A percentile compares a stretch with the other conserved stretches of the same genome.
Evolutionary conservation across 202 grass and related monocot genomes (phyloP).

Genomic region (Tripidium arundinaceum): DNA sequence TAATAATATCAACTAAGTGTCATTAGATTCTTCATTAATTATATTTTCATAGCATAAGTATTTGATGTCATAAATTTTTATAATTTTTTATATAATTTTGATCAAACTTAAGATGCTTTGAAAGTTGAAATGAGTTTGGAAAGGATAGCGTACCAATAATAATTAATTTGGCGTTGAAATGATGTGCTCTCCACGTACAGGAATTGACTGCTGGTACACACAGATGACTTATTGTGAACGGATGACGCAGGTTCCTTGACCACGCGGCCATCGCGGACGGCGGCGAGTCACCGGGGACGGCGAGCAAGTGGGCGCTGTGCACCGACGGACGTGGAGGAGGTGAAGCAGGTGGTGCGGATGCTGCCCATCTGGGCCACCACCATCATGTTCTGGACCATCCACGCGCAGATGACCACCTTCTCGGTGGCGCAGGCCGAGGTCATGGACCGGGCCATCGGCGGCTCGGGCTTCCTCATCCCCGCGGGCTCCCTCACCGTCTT

Average conservation of each 20-base stretch:
- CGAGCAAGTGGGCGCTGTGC: conserved; percentile 43
- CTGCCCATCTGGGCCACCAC: conserved; percentile 66
- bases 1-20: too few species aligned
- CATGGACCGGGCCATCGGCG: conserved; percentile 56
- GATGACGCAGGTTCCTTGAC: conserved; percentile 49
- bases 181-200: not conserved
- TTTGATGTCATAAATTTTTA: too few species aligned
- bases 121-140: too few species aligned
- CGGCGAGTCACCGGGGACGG: not conserved
- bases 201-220: not conserved
- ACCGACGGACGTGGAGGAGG: conserved; percentile 69
- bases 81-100: too few species aligned
- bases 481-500: conserved; percentile 64
- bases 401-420: conserved; percentile 81
- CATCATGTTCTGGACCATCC: conserved; percentile 74
- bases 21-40: too few species aligned
- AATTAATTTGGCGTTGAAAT: not conserved
- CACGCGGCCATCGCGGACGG: conserved; percentile 40
- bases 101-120: too few species aligned
- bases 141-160: too few species aligned
- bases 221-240: not conserved
- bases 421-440: conserved; percentile 50
- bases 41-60: too few species aligned
- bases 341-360: conserved; percentile 73
- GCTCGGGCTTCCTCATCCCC: conserved; percentile 39